Evolutionary conservation across 768 basidiomycete genomes (phyloP), one percentile per base, ranked within the genome.

Genomic region (Tricholoma matsutake): DNA sequence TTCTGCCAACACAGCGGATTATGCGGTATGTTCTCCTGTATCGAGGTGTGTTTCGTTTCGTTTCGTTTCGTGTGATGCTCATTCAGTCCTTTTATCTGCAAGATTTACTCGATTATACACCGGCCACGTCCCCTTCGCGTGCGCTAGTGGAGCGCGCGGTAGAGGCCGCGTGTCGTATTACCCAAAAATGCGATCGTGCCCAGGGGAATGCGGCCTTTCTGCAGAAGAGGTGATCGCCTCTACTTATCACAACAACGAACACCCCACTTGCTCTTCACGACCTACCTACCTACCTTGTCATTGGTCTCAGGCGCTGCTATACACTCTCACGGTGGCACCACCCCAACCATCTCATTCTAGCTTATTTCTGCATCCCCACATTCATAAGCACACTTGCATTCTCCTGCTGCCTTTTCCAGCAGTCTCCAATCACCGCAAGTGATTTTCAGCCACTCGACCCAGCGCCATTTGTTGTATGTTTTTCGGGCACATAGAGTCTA

Each of bases 1-100:
- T 89, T 63, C 72, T 85, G 61, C 87, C 87, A 11, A 82, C 83
- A 9, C 87, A 89, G 69, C 74, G 87, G 31, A 79, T 87, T n/a
- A 84, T 82, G 76, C 78, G 87, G 63, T 89, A 89, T 67, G 87
- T 86, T 4, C 63, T 89, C 43, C 73, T 87, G 43, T 89, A 83
- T 63, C 77, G 76, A 73, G 86, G 86, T 86, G 53, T 59, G 79
- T 73, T 1, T 10, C 29, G 45, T 55, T 56, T 29, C n/a, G 51
- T 47, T 18, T n/a, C 28, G 13, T 34, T n/a, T 29, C 4, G 31
- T 20, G n/a, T 4, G 31, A 25, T 18, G 37, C 49, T 53, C 16
- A 45, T 43, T 55, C 61, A 53, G 41, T 25, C n/a, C 61, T 7
- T 57, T 43, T 31, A 13, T 29, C 8, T 43, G 51, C 35, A 52